These are phyloP conservation scores for Parastagonospora nodorum DNA, from an alignment of 2,329 filamentous ascomycete species.

Conservation along the genomic window DNA sequence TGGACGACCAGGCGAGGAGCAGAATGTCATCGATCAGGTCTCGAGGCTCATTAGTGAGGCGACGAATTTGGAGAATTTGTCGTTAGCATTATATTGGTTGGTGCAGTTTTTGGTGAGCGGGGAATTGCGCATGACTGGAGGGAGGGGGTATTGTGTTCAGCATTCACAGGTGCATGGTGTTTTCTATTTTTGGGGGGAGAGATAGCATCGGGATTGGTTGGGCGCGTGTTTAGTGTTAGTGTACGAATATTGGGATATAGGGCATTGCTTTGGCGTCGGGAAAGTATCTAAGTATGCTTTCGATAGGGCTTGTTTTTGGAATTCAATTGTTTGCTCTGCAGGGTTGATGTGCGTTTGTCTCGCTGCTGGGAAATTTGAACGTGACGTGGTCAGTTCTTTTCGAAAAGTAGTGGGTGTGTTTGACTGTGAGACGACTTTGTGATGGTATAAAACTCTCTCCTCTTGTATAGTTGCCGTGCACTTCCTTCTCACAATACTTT, in stretches of 20 bases:
- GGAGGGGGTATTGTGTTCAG: neutral
- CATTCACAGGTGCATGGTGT: neutral
- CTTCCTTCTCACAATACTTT: too few relatives aligned
- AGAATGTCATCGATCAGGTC: constrained; percentile 85
- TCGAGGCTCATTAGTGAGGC: constrained; percentile 94
- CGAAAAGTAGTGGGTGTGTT: too few relatives aligned
- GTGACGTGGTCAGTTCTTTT: too few relatives aligned
- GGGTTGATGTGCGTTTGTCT: too few relatives aligned
- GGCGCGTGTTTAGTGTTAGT: neutral
- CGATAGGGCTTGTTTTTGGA: too few relatives aligned
- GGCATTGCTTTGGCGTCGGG: too few relatives aligned
- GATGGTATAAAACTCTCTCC: too few relatives aligned
- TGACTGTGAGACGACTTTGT: too few relatives aligned
- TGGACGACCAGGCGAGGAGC: constrained; percentile 78
- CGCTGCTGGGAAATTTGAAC: too few relatives aligned
- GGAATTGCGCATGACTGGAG: neutral
- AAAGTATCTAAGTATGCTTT: too few relatives aligned
- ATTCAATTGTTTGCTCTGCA: too few relatives aligned
- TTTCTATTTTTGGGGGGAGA: neutral
- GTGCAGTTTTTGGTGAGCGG: constrained; percentile 89
- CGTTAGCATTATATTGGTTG: constrained; percentile 99
- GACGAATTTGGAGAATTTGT: constrained; percentile 95
- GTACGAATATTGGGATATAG: neutral
- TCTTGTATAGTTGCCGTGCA: too few relatives aligned
- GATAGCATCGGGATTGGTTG: neutral